Conservation (phyloP, 495 filamentous ascomycete genomes). For the Rhizodiscina lignyota region DNA sequence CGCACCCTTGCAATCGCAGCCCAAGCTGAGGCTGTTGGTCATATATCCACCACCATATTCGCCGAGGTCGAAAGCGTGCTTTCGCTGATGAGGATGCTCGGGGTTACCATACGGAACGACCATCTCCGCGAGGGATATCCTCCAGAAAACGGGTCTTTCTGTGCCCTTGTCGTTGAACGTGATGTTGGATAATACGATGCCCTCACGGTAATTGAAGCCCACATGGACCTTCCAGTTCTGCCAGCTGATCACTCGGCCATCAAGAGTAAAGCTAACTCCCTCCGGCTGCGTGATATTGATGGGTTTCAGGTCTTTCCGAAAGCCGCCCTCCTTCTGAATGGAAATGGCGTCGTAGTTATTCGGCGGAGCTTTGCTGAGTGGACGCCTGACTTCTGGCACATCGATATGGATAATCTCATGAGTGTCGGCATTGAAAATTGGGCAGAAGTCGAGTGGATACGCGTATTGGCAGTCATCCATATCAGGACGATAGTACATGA, state of each 20-base stretch:
- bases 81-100: slow-evolving; percentile 80
- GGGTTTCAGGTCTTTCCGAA: slow-evolving; percentile 70
- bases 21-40: slow-evolving; percentile 78
- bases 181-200: slow-evolving; percentile 81
- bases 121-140: slow-evolving; percentile 91
- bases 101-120: slow-evolving; percentile 93
- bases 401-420: slow-evolving; percentile 80
- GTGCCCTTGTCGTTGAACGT: slow-evolving; percentile 79
- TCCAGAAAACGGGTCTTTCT: slow-evolving; percentile 69
- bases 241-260: slow-evolving; percentile 69
- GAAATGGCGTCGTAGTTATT: slow-evolving; percentile 69
- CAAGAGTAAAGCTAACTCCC: slow-evolving; percentile 77
- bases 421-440: slow-evolving; percentile 75
- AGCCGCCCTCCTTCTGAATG: slow-evolving; percentile 61
- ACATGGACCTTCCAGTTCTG: slow-evolving; percentile 93
- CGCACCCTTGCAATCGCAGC: slow-evolving; percentile 89
- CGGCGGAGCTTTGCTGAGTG: slow-evolving; percentile 52
- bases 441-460: slow-evolving; percentile 86
- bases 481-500: slow-evolving; percentile 91
- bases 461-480: slow-evolving; percentile 81
- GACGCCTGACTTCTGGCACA: slow-evolving; percentile 63
- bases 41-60: slow-evolving; percentile 94
- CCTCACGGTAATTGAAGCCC: slow-evolving; percentile 93
- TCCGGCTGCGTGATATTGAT: slow-evolving; percentile 91
- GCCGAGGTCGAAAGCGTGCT: slow-evolving; percentile 87